Evolutionary conservation across 805 yeast genomes (phyloP).

Genomic region (Candida orba): DNA sequence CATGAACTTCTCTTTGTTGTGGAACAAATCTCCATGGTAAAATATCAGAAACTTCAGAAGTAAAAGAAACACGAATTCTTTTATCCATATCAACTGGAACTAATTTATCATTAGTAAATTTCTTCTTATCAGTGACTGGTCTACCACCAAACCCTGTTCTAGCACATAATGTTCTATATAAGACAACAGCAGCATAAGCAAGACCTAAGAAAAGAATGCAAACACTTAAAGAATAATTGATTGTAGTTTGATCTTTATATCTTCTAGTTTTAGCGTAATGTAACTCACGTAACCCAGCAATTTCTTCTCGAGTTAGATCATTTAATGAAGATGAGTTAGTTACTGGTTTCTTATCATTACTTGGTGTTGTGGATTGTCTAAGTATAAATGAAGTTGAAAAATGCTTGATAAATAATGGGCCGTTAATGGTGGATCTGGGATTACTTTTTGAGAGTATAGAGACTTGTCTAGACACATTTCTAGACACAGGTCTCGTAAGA

Average conservation of each 20-base stretch:
- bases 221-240: constrained; percentile 62
- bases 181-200: constrained; percentile 86
- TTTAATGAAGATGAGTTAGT: constrained; percentile 8
- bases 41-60: constrained; percentile 84
- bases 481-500: not conserved
- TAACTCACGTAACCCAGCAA: constrained; percentile 17
- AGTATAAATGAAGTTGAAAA: constrained; percentile 2
- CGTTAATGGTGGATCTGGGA: not conserved
- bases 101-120: constrained; percentile 80
- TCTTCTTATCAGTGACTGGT: constrained; percentile 78
- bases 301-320: constrained; percentile 20
- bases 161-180: constrained; percentile 86
- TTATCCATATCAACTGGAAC: constrained; percentile 81
- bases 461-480: not conserved
- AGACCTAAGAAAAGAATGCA: constrained; percentile 66
- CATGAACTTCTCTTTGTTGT: constrained; percentile 85
- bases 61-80: constrained; percentile 76
- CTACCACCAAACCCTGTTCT: constrained; percentile 95
- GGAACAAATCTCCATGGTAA: constrained; percentile 95
- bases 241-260: constrained; percentile 36
- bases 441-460: not conserved
- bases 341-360: constrained; percentile 1
- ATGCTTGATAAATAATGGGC: constrained; percentile 1
- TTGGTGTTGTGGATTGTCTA: not conserved
- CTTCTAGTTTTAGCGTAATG: constrained; percentile 14